These are phyloP conservation scores for Hypomontagnella monticulosa DNA, from an alignment of 495 filamentous ascomycete genomes.

Conservation along the genomic window DNA sequence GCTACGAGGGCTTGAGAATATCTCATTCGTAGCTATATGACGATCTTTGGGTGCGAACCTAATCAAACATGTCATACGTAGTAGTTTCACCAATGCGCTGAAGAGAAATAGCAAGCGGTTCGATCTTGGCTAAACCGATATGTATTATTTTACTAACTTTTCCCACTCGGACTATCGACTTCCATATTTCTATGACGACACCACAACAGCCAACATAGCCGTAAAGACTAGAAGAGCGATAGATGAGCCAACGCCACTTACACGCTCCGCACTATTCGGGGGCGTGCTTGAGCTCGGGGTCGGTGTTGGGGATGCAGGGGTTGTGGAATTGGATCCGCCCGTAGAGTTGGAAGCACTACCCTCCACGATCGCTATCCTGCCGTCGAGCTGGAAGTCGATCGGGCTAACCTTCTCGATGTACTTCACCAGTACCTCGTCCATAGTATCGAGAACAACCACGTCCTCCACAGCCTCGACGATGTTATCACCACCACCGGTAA, in stretches of 20 bases:
- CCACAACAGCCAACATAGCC: conserved; percentile 1
- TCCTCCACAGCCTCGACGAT: conserved; percentile 52
- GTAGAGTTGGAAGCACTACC: conserved; percentile 24
- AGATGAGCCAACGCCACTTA: conserved; percentile 3
- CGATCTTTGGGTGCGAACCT: too few species aligned
- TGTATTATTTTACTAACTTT: too few species aligned
- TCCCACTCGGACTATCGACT: neutral
- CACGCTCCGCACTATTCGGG: neutral
- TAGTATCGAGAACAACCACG: conserved; percentile 56
- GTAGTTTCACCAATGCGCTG: too few species aligned
- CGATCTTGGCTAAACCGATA: too few species aligned
- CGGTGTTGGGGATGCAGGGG: neutral
- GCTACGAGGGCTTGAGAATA: too few species aligned
- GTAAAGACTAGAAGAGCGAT: conserved; percentile 6
- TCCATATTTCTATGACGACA: conserved; percentile 4
- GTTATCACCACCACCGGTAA: conserved; percentile 66
- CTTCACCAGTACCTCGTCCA: conserved; percentile 60
- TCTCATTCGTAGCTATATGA: too few species aligned
- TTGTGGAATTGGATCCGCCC: conserved; percentile 5
- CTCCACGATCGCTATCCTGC: conserved; percentile 53
- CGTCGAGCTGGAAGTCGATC: conserved; percentile 58
- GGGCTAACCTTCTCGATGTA: conserved; percentile 58
- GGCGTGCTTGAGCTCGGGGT: neutral
- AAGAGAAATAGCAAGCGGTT: too few species aligned
- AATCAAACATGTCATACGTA: too few species aligned